Conservation (phyloP, 148 eudicot genomes). For the Chenopodium berlandieri region DNA sequence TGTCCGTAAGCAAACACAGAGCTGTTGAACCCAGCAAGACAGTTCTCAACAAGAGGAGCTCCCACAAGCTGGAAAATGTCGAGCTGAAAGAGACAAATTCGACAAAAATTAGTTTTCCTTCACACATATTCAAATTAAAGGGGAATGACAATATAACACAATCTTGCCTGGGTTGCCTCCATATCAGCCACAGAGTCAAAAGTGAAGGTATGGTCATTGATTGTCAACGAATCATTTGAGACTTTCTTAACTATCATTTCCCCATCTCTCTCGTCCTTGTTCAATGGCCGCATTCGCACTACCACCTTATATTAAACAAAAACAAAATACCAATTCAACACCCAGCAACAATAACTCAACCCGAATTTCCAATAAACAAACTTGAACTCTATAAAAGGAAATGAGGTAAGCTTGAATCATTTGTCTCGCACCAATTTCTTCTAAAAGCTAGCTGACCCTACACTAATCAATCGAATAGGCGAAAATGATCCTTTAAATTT, state of each 20-base stretch:
- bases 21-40: constrained; percentile 94
- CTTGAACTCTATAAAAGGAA: too few species aligned
- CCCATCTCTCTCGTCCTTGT: constrained; percentile 69
- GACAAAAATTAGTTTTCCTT: constrained; percentile 9
- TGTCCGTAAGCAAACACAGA: constrained; percentile 99
- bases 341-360: neutral
- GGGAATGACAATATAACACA: neutral
- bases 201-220: constrained; percentile 69
- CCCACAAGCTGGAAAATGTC: constrained; percentile 93
- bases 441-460: too few species aligned
- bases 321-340: constrained; percentile 13
- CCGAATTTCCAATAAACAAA: neutral
- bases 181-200: constrained; percentile 86
- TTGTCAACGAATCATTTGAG: constrained; percentile 68
- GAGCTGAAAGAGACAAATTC: constrained; percentile 43
- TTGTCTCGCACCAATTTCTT: neutral
- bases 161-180: constrained; percentile 80
- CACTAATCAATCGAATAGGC: too few species aligned
- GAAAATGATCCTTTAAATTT: too few species aligned
- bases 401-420: neutral
- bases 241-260: constrained; percentile 69
- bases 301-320: constrained; percentile 49
- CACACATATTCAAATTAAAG: neutral
- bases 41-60: constrained; percentile 94
- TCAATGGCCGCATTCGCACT: constrained; percentile 82